A percentile compares a stretch with the other conserved stretches of the same genome.
Conservation (phyloP, 2,329 filamentous ascomycete genomes). For the Stagonosporopsis vannaccii region DNA sequence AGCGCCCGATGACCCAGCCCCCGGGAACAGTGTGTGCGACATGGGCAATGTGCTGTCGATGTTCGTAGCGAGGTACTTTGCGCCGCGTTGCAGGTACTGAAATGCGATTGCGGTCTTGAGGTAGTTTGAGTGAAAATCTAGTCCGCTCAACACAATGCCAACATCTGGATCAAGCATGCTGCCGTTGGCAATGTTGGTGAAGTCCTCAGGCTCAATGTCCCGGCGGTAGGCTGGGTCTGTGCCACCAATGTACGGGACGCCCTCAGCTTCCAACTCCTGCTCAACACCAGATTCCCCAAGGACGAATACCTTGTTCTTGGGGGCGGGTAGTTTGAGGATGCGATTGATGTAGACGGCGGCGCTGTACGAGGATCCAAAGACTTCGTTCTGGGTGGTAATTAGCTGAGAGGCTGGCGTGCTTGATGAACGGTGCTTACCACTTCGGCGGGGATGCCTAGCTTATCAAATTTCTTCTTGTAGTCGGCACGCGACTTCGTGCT, state of each 20-base stretch:
- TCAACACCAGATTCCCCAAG: conserved; percentile 92
- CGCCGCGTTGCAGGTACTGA: conserved; percentile 84
- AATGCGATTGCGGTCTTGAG: conserved; percentile 85
- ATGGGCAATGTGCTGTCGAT: conserved; percentile 88
- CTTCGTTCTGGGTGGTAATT: conserved; percentile 70
- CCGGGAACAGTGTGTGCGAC: conserved; percentile 84
- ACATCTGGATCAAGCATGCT: conserved; percentile 87
- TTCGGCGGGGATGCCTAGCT: conserved; percentile 78
- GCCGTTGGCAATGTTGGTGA: conserved; percentile 72
- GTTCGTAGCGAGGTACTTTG: conserved; percentile 91
- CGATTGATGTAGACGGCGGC: conserved; percentile 94
- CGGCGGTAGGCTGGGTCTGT: conserved; percentile 80
- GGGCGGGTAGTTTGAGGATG: conserved; percentile 79
- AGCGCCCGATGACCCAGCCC: conserved; percentile 82
- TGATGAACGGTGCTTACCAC: conserved; percentile 56
- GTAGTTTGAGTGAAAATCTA: conserved; percentile 97
- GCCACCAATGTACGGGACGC: conserved; percentile 81
- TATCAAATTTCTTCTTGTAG: conserved; percentile 89
- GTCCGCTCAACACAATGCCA: conserved; percentile 83
- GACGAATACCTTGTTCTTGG: conserved; percentile 92
- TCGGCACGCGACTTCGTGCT: conserved; percentile 94
- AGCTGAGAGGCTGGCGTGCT: conserved; percentile 8
- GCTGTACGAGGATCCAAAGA: conserved; percentile 96
- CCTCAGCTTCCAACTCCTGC: conserved; percentile 81
- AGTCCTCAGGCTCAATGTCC: conserved; percentile 83